phyloP scores from a whole-genome alignment of 148 eudicot genomes.

The Spergularia bocconei region DNA sequence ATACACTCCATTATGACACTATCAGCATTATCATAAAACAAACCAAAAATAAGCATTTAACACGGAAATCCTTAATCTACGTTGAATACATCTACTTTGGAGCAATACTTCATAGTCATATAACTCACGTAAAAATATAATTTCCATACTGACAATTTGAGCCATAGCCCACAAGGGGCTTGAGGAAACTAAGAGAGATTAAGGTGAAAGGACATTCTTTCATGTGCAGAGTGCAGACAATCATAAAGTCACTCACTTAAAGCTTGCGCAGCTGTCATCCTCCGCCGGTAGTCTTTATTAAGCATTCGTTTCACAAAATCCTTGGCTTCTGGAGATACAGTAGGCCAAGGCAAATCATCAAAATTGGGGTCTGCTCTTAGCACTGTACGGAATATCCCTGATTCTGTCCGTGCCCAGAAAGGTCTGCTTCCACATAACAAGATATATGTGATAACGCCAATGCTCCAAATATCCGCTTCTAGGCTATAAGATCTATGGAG shows the following conservation, averaged over 20 bases:
- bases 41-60: not conserved
- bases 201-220: not conserved
- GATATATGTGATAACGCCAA: conserved; percentile 62
- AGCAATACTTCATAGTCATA: not conserved
- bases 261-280: conserved; percentile 70
- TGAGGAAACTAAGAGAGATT: not conserved
- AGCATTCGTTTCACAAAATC: conserved; percentile 67
- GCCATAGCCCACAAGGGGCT: not conserved
- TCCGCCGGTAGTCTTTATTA: conserved; percentile 63
- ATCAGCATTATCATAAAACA: conserved; percentile 1
- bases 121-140: not conserved
- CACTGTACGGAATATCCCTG: conserved; percentile 65
- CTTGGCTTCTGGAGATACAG: conserved; percentile 52
- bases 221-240: not conserved
- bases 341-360: conserved; percentile 64
- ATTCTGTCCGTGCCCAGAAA: conserved; percentile 73
- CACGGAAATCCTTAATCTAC: not conserved
- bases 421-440: conserved; percentile 71
- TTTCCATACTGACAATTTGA: not conserved
- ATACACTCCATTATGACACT: not conserved
- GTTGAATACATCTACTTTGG: not conserved
- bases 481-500: conserved; percentile 62
- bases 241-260: conserved; percentile 38
- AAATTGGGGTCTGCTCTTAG: conserved; percentile 66
- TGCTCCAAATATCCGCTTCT: conserved; percentile 71